A percentile compares a stretch with the other conserved stretches of the same genome.
phyloP scores from a whole-genome alignment of 176 grass and related monocot species.

The Thinopyrum elongatum region DNA sequence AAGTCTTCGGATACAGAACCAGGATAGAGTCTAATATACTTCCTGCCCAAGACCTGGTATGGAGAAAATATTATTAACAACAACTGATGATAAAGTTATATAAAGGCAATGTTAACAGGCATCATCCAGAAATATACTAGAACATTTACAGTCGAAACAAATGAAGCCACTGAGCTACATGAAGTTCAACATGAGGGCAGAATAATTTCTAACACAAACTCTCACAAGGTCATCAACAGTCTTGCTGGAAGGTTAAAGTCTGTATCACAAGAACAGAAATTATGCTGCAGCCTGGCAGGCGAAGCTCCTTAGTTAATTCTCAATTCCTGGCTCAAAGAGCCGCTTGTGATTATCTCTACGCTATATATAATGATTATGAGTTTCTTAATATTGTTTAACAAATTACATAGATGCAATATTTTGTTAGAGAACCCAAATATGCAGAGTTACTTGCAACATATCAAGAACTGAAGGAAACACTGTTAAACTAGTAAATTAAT shows the following conservation, averaged over 20 bases:
- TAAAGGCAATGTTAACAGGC: neutral
- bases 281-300: neutral
- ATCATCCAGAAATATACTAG: conserved; percentile 17
- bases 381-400: neutral
- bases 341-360: neutral
- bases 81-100: neutral
- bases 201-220: neutral
- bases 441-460: neutral
- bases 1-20: conserved; percentile 67
- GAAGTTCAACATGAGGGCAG: neutral
- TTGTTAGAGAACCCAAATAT: neutral
- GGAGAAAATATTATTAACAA: conserved; percentile 7
- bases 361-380: neutral
- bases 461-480: neutral
- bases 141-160: neutral
- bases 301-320: neutral
- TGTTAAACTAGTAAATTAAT: neutral
- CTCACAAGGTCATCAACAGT: neutral
- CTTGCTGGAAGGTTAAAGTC: neutral
- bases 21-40: conserved; percentile 93
- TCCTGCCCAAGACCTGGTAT: conserved; percentile 78
- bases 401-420: neutral
- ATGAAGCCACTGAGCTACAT: neutral
- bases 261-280: neutral
- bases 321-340: neutral